Conservation (phyloP, 495 filamentous ascomycete species). For the Letharia lupina region DNA sequence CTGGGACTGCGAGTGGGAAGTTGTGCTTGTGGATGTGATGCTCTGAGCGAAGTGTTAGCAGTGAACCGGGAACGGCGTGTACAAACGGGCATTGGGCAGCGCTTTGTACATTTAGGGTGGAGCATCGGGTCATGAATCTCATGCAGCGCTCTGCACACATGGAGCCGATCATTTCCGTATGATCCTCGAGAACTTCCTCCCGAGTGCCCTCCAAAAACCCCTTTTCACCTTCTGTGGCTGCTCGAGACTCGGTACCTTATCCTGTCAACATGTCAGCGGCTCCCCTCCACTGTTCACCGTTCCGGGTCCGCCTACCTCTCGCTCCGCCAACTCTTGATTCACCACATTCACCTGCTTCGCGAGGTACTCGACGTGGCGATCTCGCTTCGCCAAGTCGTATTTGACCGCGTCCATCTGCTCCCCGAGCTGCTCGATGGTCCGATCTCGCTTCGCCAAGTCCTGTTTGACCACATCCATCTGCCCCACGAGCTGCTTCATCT, state of each 20-base stretch:
- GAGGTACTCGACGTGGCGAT: background rate
- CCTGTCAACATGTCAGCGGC: background rate
- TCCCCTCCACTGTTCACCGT: background rate
- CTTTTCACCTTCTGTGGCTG: background rate
- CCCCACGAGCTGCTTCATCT: background rate
- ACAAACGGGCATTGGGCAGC: background rate
- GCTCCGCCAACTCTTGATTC: background rate
- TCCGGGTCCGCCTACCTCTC: background rate
- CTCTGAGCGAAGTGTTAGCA: background rate
- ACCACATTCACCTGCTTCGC: background rate
- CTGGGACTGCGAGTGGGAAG: slow-evolving; percentile 88
- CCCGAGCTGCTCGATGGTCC: background rate
- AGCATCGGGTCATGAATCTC: background rate
- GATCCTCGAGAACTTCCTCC: background rate
- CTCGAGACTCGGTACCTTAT: background rate
- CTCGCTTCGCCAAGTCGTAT: background rate
- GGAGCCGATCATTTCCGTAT: background rate
- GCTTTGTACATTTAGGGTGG: background rate
- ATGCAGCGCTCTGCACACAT: background rate
- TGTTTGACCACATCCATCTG: background rate
- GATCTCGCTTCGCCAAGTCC: background rate
- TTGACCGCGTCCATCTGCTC: background rate
- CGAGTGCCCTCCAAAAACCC: background rate
- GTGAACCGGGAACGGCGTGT: background rate
- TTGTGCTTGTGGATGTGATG: slow-evolving; percentile 78